Conservation (phyloP, 2,329 filamentous ascomycete species). For the Talaromyces sp. region DNA sequence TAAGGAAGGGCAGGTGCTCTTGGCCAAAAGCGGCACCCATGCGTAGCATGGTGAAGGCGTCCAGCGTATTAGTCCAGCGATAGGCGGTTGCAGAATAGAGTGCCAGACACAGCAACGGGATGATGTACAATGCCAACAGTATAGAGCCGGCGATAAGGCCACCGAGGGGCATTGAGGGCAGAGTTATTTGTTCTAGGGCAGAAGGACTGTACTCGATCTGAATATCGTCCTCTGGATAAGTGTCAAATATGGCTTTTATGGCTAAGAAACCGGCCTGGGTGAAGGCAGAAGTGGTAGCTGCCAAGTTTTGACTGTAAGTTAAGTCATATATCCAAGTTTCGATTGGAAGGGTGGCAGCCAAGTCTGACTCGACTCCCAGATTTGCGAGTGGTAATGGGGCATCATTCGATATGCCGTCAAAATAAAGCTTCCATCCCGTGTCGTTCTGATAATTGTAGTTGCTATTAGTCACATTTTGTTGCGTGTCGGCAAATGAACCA, state of each 20-base stretch:
- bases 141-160: slow-evolving; percentile 5
- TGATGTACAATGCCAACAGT: slow-evolving; percentile 5
- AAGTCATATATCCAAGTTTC: neutral
- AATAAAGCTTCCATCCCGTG: neutral
- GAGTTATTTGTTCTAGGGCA: neutral
- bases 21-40: slow-evolving; percentile 7
- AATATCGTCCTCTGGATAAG: neutral
- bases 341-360: neutral
- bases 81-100: slow-evolving; percentile 1
- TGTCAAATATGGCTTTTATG: slow-evolving; percentile 2
- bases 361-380: neutral
- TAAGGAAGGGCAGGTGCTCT: slow-evolving; percentile 5
- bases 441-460: neutral
- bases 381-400: neutral
- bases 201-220: neutral
- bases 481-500: slow-evolving; percentile 6
- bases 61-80: slow-evolving; percentile 5
- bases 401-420: neutral
- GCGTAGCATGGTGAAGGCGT: slow-evolving; percentile 9
- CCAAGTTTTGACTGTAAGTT: neutral
- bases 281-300: neutral
- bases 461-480: neutral
- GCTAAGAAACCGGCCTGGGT: slow-evolving; percentile 4
- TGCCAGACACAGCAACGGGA: slow-evolving; percentile 4
- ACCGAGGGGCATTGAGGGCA: neutral